Evolutionary conservation across 2,329 filamentous ascomycete genomes (phyloP), one percentile per base, ranked within the genome.

Genomic region (Phaeoacremonium minimum): DNA sequence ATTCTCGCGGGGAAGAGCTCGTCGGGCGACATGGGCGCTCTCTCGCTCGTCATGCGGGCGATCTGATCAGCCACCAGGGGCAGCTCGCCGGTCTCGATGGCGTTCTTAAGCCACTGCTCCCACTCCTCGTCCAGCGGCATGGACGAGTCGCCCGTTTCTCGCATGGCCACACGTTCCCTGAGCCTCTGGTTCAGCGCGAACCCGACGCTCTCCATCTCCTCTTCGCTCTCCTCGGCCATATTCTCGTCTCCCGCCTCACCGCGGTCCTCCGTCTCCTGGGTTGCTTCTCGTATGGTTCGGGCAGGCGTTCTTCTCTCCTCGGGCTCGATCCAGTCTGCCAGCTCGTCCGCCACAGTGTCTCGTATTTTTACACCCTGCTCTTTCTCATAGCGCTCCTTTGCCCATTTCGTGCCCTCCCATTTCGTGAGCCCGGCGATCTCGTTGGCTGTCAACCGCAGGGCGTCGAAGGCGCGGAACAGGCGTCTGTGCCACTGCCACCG

Each of bases 371-470:
- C 72, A 20, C 80, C 80, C 51, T 88, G 83, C 52, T 90, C 85
- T 39, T 74, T 73, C 66, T 91, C 85, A 53, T 81, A 91, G 37
- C 85, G 77, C 54, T 89, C 83, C 54, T 88, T 83, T 43, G 86
- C 86, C 85, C 85, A 90, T 43, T 82, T 80, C 8, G 85, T 90
- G 39, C 85, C 85, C 64, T 90, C 85, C 85, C 85, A 91, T 52
- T 85, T 83, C 40, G 85, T 89, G 54, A 90, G 67, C 33, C 70
- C 68, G 36, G 77, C 71, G 47, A 91, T 87, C 56, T 91, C 85
- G 48, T 69, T 65, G 39, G 76, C 64, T 7, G 85, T 91, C 28
- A 90, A 68, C 30, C 71, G 72, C 16, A 90, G 70, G 17, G 61
- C 64, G 58, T 89, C 83, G 51, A 91, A 88, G 18, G 85, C 83